These are phyloP conservation scores for Hydnum rufescens DNA, from an alignment of 768 basidiomycete genomes.

Conservation along the genomic window DNA sequence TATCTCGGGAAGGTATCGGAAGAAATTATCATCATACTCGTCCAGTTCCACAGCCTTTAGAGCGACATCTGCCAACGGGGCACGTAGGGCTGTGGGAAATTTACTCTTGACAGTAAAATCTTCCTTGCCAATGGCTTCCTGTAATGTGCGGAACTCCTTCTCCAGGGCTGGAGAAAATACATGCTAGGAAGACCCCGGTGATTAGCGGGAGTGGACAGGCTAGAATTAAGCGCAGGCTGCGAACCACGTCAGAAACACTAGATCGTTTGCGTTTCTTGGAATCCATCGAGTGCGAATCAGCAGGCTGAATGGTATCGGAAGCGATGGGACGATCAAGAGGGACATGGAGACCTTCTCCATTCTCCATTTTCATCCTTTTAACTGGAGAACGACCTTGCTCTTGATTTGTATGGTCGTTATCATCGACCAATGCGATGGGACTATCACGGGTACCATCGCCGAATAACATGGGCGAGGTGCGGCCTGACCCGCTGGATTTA, in stretches of 20 bases:
- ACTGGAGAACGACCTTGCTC: not conserved
- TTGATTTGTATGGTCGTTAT: constrained; percentile 15
- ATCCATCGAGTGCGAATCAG: not conserved
- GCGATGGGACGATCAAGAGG: too few species aligned
- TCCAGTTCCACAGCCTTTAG: constrained; percentile 61
- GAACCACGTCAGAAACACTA: not conserved
- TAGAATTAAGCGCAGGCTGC: not conserved
- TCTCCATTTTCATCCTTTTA: constrained; percentile 8
- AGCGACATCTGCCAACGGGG: constrained; percentile 47
- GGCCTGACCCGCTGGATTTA: not conserved
- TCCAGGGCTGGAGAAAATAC: constrained; percentile 59
- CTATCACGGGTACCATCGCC: constrained; percentile 29
- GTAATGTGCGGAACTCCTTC: constrained; percentile 36
- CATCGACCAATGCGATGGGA: constrained; percentile 30
- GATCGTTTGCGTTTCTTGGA: not conserved
- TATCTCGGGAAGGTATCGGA: constrained; percentile 64
- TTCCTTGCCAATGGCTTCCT: constrained; percentile 13
- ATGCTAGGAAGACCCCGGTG: constrained; percentile 9
- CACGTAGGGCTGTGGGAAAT: constrained; percentile 70
- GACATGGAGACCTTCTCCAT: not conserved
- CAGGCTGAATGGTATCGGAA: not conserved
- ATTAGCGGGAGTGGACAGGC: not conserved
- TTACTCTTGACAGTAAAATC: constrained; percentile 37
- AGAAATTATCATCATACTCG: constrained; percentile 85
- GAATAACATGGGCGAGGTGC: not conserved